These are phyloP conservation scores for Brasenia schreberi DNA, from an alignment of 164 flowering plant genomes.

Conservation along the genomic window DNA sequence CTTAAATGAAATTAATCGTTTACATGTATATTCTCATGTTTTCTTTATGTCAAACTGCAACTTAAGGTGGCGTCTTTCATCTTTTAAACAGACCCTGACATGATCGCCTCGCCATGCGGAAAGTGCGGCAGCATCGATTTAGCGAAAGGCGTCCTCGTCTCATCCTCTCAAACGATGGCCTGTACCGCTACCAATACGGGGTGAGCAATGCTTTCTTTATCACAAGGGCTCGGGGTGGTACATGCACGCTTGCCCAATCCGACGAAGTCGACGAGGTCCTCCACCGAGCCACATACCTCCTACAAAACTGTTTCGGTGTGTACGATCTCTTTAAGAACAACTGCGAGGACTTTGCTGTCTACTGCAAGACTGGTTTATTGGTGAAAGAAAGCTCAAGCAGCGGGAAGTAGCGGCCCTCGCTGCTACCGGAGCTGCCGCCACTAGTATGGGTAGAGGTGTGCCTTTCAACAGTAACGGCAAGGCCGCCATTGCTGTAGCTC, in stretches of 20 bases:
- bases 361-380: constrained; percentile 69
- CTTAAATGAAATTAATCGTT: no score
- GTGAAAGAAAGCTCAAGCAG: constrained; percentile 40
- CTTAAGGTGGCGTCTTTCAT: no score
- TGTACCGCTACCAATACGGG: constrained; percentile 50
- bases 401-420: constrained; percentile 70
- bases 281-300: constrained; percentile 50
- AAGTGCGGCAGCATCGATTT: constrained; percentile 50
- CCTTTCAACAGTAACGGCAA: constrained; percentile 49
- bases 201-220: constrained; percentile 42
- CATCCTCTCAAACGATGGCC: constrained; percentile 63
- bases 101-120: constrained; percentile 26
- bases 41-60: no score
- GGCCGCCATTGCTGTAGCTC: constrained; percentile 39
- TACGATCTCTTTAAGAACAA: constrained; percentile 71
- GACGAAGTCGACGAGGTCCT: constrained; percentile 45
- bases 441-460: constrained; percentile 39
- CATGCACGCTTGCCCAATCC: constrained; percentile 57
- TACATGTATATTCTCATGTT: no score
- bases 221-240: constrained; percentile 75
- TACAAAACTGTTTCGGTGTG: constrained; percentile 64
- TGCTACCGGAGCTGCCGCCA: constrained; percentile 45
- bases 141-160: constrained; percentile 44
- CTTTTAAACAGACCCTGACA: no score
- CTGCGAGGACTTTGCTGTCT: constrained; percentile 81